Evolutionary conservation across 108 stramenopile genomes (phyloP), one percentile per base, ranked within the genome.

Genomic region (Nitzschia sp.): DNA sequence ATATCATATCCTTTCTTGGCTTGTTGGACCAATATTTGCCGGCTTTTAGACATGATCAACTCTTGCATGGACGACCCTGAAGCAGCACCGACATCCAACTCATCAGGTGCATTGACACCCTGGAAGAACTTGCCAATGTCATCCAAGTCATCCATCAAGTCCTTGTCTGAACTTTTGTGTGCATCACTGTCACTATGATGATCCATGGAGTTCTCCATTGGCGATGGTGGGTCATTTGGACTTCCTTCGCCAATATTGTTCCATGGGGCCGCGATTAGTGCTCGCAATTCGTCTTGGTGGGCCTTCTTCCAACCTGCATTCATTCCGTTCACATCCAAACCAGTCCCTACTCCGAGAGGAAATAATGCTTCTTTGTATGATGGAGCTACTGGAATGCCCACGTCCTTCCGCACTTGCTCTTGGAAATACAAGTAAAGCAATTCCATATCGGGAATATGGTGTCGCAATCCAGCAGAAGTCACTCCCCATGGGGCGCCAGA

Each of bases 71-170:
- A 88, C 7, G 83, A 83, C 5, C 91, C 91, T 8, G 84, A 79
- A 6, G 42, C 75, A 34, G 87, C 87, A 7, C 91, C 91, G 14
- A 93, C 87, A 65, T 93, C 91, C 0, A 93, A 63, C 67, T 93
- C 91, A 65, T 93, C 91, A 0, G 91, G 91, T 14, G 85, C 77
- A 53, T 89, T 84, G 24, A 93, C 88, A 12, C 62, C 71, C 70
- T 88, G 88, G 57, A 93, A 86, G 44, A 93, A 77, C 46, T 93
- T 88, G 60, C 88, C 82, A 50, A 90, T 81, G 60, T 93, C 92
- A 66, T 93, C 92, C 12, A 93, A 76, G 8, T 89, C 92, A 41
- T 86, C 81, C 0, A 93, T 87, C 68, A 93, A 90, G 52, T 93
- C 80, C 76, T 58, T 39, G 3, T 39, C 21, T 25, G 7, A 24